Base-by-base conservation (phyloP, 2,329 filamentous ascomycete species). In the Mariannaea elegans region DNA sequence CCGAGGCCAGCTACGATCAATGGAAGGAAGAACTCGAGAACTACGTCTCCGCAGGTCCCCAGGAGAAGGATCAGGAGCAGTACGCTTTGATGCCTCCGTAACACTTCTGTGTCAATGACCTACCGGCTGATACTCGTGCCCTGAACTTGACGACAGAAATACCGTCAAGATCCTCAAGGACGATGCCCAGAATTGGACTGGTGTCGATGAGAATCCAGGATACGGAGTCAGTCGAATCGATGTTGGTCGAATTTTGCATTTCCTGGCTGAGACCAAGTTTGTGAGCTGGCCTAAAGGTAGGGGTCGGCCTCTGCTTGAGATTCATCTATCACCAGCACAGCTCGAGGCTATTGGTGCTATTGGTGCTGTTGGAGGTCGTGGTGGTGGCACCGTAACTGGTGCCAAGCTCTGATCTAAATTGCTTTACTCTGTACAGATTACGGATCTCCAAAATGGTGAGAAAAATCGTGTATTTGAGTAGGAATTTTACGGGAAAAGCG, bases 1-100 rank as follows among this genome's bases (percentile, higher is more conserved):
- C 90, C 0, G 90, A 92, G 72, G 83, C 95, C 12, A 89, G 92
- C 68, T 91, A 94, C 72, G 64, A 69, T 1, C 62, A 71, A 13
- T 75, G 74, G 72, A 74, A 73, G 67, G 47, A 48, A 7, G 41
- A 64, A 52, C 69, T 76, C 4, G 69, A 74, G 56, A 64, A 59
- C 23, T 73, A 67, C 55, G 71, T 74, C 24, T 65, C 67, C 14
- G 71, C 67, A 2, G 64, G 65, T 45, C 49, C 50, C 34, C 31
- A 64, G 19, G 63, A 72, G 41, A 73, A 72, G 61, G 66, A 70
- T 24, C 42, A 56, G 38, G 51, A 68, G 39, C 45, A 68, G 29
- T 46, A 60, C 24, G 63, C 65, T 42, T 49, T 63, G 3, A 65
- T 65, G 34, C 58, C 42, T 9, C 50, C 56, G 34, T 63, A 48